Percentiles rank a stretch among this genome's conserved stretches.
Conservation (phyloP, 176 grass and related monocot genomes). For the Oryza brachyantha region DNA sequence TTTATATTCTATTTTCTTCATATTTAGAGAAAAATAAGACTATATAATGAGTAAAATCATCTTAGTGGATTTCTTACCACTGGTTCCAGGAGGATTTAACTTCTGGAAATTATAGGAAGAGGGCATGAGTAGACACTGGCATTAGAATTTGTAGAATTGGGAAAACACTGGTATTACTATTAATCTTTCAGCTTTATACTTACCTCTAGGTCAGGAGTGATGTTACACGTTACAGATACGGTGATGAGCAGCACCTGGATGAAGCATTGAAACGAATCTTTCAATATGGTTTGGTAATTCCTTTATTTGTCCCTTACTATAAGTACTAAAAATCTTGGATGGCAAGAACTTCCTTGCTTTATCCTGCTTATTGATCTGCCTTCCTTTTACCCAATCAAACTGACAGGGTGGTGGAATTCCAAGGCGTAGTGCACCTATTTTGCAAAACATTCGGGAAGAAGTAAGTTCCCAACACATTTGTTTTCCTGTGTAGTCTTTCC, state of each 20-base stretch:
- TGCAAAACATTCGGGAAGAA: conserved; percentile 79
- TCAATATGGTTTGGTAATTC: conserved; percentile 91
- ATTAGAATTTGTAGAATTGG: not conserved
- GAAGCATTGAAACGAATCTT: conserved; percentile 91
- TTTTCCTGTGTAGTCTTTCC: not conserved
- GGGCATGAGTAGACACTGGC: not conserved
- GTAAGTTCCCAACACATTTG: conserved; percentile 39
- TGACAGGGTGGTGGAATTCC: conserved; percentile 75
- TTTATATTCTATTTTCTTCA: not conserved
- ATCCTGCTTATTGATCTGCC: conserved; percentile 24
- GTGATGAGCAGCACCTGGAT: conserved; percentile 93
- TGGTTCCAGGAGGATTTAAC: not conserved
- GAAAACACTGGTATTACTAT: not conserved
- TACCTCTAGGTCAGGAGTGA: conserved; percentile 76
- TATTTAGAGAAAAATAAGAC: not conserved
- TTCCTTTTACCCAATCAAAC: conserved; percentile 7
- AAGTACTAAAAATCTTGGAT: not conserved
- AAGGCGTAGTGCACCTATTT: conserved; percentile 82
- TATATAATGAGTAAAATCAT: not conserved
- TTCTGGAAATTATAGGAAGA: not conserved
- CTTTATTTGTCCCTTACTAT: not conserved
- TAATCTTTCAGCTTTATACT: conserved; percentile 3
- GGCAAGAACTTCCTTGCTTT: conserved; percentile 17
- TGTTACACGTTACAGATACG: conserved; percentile 87
- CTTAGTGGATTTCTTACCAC: not conserved